Base-by-base conservation (phyloP, 2,329 filamentous ascomycete species). In the Diaporthe ampelina region DNA sequence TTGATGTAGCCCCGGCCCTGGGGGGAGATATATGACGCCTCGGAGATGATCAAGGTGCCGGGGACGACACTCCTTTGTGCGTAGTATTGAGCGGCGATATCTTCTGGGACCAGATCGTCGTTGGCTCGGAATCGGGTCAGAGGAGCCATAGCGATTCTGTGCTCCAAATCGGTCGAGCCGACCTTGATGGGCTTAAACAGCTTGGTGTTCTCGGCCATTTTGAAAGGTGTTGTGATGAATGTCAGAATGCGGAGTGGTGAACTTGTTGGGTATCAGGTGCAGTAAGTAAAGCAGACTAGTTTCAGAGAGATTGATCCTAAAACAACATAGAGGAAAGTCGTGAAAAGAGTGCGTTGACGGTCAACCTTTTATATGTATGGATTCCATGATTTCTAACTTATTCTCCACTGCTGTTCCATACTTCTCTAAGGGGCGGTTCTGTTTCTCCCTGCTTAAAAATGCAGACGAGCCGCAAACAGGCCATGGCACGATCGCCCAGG, bases 111-210 rank as follows among this genome's bases (percentile, higher is more conserved):
- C 13, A 81, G 79, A n/a, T 83, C 76, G 72, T 88, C 82, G 71
- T 85, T 83, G 68, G 83, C 83, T 69, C 88, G 87, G 79, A 85
- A 86, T 24, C 89, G 86, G n/a, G 89, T 91, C 72, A 92, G 81
- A 2, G 90, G 90, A 0, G 90, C 87, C 83, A 92, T 86, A 54
- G 85, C 86, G 50, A 92, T 78, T 4, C 86, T 83, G 76, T 87
- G 84, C 73, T 84, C 78, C 54, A 88, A 79, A 52, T 80, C 74
- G 21, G 81, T 70, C 21, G 81, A 81, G 76, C 87, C 86, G 2
- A 87, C 76, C 73, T 81, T 82, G 61, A 88, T 75, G 3, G 86
- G 85, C 48, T 81, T 79, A 79, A 88, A 88, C 24, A 88, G 85
- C 74, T 79, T 79, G 35, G 80, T 75, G 74, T 75, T 75, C 29